Percentiles rank a stretch among this genome's conserved stretches.
These are phyloP conservation scores for Myxozyma mucilagina DNA, from an alignment of 805 yeast species.

Conservation along the genomic window DNA sequence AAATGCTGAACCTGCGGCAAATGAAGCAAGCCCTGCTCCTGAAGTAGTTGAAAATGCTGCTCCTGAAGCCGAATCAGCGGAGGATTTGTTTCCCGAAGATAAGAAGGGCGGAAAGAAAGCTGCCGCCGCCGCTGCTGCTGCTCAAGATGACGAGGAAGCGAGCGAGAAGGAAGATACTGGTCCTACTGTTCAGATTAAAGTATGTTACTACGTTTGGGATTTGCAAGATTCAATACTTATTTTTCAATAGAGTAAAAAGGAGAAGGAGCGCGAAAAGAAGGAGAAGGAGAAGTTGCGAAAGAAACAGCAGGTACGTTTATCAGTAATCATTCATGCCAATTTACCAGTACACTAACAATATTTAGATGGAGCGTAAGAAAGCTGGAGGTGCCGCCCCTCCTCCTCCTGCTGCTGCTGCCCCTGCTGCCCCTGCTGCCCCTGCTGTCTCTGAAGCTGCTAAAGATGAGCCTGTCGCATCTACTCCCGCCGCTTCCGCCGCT, in stretches of 20 bases:
- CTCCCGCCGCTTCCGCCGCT: constrained; percentile 37
- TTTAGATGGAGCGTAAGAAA: constrained; percentile 56
- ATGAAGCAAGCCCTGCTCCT: constrained; percentile 28
- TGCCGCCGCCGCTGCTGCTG: constrained; percentile 35
- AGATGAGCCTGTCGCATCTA: background rate
- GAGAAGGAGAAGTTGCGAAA: constrained; percentile 71
- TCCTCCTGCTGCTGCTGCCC: constrained; percentile 45
- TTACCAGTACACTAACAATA: background rate
- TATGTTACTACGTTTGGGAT: constrained; percentile 21
- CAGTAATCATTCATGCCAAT: background rate
- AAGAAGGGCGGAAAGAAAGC: background rate
- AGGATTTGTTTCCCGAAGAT: constrained; percentile 2
- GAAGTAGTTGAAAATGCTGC: background rate
- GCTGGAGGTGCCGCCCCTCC: constrained; percentile 50
- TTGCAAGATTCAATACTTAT: background rate
- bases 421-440: constrained; percentile 39
- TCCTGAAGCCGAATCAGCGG: background rate
- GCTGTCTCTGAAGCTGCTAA: constrained; percentile 44
- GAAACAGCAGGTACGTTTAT: constrained; percentile 64
- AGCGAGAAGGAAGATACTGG: constrained; percentile 62
- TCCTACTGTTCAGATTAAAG: constrained; percentile 52
- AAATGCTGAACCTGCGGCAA: constrained; percentile 12
- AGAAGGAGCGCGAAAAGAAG: constrained; percentile 88
- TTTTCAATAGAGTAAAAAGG: constrained; percentile 78
- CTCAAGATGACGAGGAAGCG: constrained; percentile 46